Evolutionary conservation across 495 filamentous ascomycete species (phyloP).

Genomic region (Aspergillus incahuasiensis): DNA sequence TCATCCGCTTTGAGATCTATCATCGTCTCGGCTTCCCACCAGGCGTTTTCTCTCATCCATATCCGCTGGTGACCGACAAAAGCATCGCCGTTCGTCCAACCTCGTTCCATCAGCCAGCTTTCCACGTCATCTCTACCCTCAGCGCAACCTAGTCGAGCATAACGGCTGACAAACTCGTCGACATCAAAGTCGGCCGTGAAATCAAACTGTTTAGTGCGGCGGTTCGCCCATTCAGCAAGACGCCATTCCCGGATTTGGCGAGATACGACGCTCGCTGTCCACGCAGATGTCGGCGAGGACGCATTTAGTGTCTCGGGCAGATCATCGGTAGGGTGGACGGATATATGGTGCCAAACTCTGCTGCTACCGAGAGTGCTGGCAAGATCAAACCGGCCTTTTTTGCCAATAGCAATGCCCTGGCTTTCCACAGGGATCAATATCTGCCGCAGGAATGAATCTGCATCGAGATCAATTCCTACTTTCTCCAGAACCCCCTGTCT

Average conservation of each 20-base stretch:
- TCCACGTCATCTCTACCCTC: conserved; percentile 92
- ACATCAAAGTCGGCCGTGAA: conserved; percentile 96
- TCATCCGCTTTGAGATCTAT: conserved; percentile 79
- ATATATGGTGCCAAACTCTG: conserved; percentile 92
- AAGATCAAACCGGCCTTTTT: conserved; percentile 71
- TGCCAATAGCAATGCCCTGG: conserved; percentile 69
- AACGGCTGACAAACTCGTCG: conserved; percentile 83
- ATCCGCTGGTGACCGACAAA: conserved; percentile 84
- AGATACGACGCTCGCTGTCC: conserved; percentile 89
- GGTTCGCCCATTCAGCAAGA: conserved; percentile 93
- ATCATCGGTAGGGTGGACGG: conserved; percentile 87
- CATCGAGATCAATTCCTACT: conserved; percentile 72
- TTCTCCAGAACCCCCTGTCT: conserved; percentile 82
- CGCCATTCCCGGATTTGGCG: conserved; percentile 89
- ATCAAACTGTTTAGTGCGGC: conserved; percentile 85
- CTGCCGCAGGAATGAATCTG: conserved; percentile 74
- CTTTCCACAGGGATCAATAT: conserved; percentile 77
- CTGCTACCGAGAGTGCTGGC: conserved; percentile 65
- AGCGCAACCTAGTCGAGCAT: conserved; percentile 75
- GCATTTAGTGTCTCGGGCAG: conserved; percentile 63
- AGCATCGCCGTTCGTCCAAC: conserved; percentile 98
- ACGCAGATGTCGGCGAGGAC: conserved; percentile 60
- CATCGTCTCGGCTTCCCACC: conserved; percentile 98
- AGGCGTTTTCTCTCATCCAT: conserved; percentile 90
- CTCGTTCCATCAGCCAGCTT: conserved; percentile 90